These are phyloP conservation scores for Periconia digitata DNA, from an alignment of 2,329 filamentous ascomycete species.

Conservation along the genomic window DNA sequence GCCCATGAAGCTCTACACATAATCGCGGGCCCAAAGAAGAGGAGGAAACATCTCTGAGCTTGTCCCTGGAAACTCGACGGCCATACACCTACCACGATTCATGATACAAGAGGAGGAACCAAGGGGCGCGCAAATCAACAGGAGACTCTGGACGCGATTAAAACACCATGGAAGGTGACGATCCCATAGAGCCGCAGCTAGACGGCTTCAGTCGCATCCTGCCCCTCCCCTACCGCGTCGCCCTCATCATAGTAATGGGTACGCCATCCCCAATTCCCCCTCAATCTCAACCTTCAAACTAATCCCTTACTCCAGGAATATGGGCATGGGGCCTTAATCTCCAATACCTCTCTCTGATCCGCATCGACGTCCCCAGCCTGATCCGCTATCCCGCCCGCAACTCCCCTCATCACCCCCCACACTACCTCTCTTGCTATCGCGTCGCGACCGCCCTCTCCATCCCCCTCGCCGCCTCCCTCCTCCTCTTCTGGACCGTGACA, in stretches of 20 bases:
- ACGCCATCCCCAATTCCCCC: conserved; percentile 27
- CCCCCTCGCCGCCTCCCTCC: conserved; percentile 70
- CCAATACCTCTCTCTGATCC: conserved; percentile 75
- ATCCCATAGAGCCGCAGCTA: conserved; percentile 66
- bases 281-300: neutral
- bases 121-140: conserved; percentile 25
- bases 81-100: conserved; percentile 6
- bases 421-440: conserved; percentile 83
- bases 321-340: conserved; percentile 96
- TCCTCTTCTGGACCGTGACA: conserved; percentile 83
- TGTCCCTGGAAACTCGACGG: neutral
- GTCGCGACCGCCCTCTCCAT: conserved; percentile 76
- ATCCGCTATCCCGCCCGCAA: conserved; percentile 82
- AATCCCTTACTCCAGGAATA: conserved; percentile 60
- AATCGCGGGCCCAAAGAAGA: neutral
- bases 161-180: conserved; percentile 73
- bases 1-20: neutral
- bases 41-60: neutral
- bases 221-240: conserved; percentile 86
- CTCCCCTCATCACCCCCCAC: conserved; percentile 69
- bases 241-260: conserved; percentile 84
- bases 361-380: conserved; percentile 84
- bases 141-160: conserved; percentile 18
- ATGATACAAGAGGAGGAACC: conserved; percentile 15
- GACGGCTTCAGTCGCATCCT: conserved; percentile 86